Percentiles rank a stretch among this genome's conserved stretches.
phyloP scores from a whole-genome alignment of 208 protist genomes.

The Naegleria lovaniensis region DNA sequence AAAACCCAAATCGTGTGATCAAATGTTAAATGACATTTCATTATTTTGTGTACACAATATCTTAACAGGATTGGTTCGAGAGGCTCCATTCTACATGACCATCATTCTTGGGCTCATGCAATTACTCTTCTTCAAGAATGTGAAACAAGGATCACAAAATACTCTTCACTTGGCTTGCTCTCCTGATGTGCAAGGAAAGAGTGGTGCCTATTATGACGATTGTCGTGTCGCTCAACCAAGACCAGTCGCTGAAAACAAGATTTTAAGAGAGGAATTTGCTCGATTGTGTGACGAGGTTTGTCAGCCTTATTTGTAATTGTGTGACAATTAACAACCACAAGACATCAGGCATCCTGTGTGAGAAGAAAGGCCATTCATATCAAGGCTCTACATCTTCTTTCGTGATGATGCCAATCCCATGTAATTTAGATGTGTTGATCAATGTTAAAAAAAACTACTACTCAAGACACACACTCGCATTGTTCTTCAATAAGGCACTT shows the following conservation, averaged over 20 bases:
- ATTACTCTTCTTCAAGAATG: slow-evolving; percentile 1
- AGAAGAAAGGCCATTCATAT: too few relatives aligned
- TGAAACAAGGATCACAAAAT: background rate
- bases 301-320: background rate
- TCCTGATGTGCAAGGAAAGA: background rate
- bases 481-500: too few relatives aligned
- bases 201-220: background rate
- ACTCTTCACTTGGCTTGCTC: background rate
- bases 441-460: too few relatives aligned
- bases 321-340: too few relatives aligned
- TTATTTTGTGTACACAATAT: too few relatives aligned
- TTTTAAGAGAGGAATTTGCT: background rate
- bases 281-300: background rate
- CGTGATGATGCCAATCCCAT: too few relatives aligned
- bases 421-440: too few relatives aligned
- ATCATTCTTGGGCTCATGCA: background rate
- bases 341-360: too few relatives aligned
- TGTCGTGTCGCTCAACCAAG: background rate
- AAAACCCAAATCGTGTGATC: too few relatives aligned
- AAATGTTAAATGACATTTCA: too few relatives aligned
- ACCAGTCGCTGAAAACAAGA: background rate
- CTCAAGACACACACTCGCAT: too few relatives aligned
- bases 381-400: too few relatives aligned
- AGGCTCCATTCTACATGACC: background rate
- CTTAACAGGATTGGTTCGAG: background rate